Evolutionary conservation across 306 rosid genomes (phyloP).

Genomic region (Trifolium fragiferum): DNA sequence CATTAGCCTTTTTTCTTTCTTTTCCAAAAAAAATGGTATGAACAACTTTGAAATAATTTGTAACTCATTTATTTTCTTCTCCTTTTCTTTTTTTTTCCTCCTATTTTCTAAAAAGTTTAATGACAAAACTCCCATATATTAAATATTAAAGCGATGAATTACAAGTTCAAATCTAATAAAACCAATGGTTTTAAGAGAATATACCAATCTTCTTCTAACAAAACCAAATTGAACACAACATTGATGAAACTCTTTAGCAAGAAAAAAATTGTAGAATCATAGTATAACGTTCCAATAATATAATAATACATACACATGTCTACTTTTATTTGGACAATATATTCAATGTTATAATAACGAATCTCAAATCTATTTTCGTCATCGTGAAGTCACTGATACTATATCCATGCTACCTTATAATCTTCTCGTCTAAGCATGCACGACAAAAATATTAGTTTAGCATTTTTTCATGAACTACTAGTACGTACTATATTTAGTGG

Average conservation of each 20-base stretch:
- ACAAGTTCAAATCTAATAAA: no score
- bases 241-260: constrained; percentile 35
- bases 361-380: constrained; percentile 41
- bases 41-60: no score
- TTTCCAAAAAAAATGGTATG: no score
- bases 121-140: no score
- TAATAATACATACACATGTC: background rate
- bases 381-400: constrained; percentile 44
- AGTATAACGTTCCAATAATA: constrained; percentile 16
- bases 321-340: constrained; percentile 39
- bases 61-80: no score
- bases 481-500: constrained; percentile 32
- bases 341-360: constrained; percentile 38
- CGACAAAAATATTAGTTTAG: constrained; percentile 22
- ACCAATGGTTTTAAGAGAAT: constrained; percentile 27
- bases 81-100: no score
- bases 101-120: no score
- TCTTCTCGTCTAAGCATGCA: constrained; percentile 42
- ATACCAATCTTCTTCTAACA: background rate
- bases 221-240: constrained; percentile 25
- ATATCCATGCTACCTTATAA: constrained; percentile 17
- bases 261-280: constrained; percentile 14
- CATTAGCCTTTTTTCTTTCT: no score
- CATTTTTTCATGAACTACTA: constrained; percentile 38
- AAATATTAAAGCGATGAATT: no score